phyloP scores from a whole-genome alignment of 2,329 filamentous ascomycete genomes.

The Aspergillus jensenii region DNA sequence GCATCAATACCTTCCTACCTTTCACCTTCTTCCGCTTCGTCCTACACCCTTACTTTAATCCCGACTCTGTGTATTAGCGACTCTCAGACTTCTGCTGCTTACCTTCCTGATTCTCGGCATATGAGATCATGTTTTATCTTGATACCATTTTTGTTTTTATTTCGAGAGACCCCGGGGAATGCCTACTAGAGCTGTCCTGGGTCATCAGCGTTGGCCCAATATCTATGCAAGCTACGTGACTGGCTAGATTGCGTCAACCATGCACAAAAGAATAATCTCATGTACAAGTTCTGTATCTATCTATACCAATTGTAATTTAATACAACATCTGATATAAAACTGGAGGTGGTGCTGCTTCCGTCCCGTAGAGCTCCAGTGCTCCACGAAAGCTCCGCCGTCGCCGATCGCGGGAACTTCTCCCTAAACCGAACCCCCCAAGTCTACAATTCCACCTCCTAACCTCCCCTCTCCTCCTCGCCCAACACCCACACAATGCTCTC shows the following conservation, averaged over 20 bases:
- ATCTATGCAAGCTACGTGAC: background rate
- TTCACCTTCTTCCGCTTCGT: conserved; percentile 16
- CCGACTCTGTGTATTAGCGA: conserved; percentile 7
- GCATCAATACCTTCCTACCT: background rate
- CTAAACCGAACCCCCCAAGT: background rate
- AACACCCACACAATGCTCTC: conserved; percentile 71
- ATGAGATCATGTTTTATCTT: conserved; percentile 22
- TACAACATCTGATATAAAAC: no score
- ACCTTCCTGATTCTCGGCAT: conserved; percentile 12
- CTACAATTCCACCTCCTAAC: conserved; percentile 2
- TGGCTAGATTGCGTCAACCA: background rate
- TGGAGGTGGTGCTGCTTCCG: background rate
- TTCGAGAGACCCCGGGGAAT: background rate
- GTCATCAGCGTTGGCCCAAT: background rate
- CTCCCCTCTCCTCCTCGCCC: conserved; percentile 3
- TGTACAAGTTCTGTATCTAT: background rate
- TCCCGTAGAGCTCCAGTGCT: background rate
- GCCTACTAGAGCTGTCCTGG: background rate
- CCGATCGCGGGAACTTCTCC: conserved; percentile 9
- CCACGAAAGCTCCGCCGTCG: background rate
- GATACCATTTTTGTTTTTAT: conserved; percentile 17
- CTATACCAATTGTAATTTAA: background rate
- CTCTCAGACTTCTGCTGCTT: conserved; percentile 15
- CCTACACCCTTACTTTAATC: conserved; percentile 20
- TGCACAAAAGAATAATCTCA: background rate